Percentiles rank a stretch among this genome's conserved stretches.
Conservation (phyloP, 495 filamentous ascomycete genomes). For the Trichoderma erinaceum region DNA sequence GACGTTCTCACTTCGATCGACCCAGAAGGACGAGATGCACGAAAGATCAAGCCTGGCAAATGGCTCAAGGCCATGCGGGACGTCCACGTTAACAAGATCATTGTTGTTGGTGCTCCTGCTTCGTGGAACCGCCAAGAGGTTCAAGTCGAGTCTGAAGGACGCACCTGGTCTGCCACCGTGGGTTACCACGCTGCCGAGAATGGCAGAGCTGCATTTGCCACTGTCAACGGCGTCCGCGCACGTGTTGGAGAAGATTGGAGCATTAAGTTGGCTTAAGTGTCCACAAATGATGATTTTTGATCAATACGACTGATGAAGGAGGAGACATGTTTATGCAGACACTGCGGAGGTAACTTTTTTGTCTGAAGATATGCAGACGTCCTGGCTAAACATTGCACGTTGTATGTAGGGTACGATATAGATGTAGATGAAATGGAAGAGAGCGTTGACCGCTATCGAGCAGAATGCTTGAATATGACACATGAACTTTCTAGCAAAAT, state of each 20-base stretch:
- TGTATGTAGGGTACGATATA: background rate
- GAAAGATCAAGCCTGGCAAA: slow-evolving; percentile 58
- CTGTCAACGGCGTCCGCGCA: slow-evolving; percentile 73
- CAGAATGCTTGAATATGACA: background rate
- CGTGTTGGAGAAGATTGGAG: slow-evolving; percentile 76
- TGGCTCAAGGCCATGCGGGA: slow-evolving; percentile 70
- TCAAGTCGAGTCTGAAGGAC: slow-evolving; percentile 61
- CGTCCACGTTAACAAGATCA: slow-evolving; percentile 74
- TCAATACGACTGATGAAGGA: background rate
- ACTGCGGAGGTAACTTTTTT: background rate
- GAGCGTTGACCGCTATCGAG: background rate
- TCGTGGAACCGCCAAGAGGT: slow-evolving; percentile 68
- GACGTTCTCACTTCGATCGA: slow-evolving; percentile 48
- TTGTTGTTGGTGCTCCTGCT: slow-evolving; percentile 70
- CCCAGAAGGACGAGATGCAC: slow-evolving; percentile 45
- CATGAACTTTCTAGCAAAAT: background rate
- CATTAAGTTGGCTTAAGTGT: slow-evolving; percentile 46
- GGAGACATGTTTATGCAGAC: background rate
- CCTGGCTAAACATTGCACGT: background rate
- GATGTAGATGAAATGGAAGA: background rate
- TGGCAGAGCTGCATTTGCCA: slow-evolving; percentile 67
- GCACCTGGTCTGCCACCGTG: slow-evolving; percentile 52
- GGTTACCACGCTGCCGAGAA: slow-evolving; percentile 53
- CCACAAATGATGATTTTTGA: background rate
- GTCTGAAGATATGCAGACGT: background rate